Percentiles rank a stretch among this genome's conserved stretches.
Conservation (phyloP, 2,329 filamentous ascomycete species). For the Fusarium sp. region DNA sequence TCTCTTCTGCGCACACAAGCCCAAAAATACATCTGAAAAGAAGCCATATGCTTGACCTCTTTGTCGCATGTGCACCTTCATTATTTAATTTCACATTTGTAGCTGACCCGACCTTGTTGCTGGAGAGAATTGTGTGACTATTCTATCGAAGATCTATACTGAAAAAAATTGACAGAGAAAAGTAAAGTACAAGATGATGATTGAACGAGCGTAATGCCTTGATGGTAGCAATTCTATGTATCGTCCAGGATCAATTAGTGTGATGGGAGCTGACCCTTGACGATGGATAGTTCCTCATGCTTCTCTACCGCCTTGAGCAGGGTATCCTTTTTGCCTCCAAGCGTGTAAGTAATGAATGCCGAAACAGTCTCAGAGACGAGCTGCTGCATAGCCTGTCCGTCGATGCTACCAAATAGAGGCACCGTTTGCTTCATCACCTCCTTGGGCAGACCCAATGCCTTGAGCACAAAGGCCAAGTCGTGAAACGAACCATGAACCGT, state of each 20-base stretch:
- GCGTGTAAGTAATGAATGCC: conserved; percentile 41
- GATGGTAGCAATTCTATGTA: not conserved
- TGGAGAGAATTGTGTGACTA: no score
- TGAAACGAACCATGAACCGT: conserved; percentile 53
- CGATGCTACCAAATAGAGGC: conserved; percentile 25
- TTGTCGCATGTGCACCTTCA: no score
- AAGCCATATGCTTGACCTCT: no score
- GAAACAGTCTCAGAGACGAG: conserved; percentile 41
- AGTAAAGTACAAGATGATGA: not conserved
- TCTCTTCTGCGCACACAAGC: no score
- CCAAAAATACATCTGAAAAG: no score
- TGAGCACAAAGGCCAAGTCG: conserved; percentile 50
- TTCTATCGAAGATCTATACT: no score
- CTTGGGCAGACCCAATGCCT: conserved; percentile 40
- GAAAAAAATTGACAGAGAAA: no score
- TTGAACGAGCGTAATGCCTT: not conserved
- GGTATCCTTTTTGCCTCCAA: conserved; percentile 21
- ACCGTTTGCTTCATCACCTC: not conserved
- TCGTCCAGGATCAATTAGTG: not conserved
- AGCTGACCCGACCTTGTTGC: no score
- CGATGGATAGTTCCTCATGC: conserved; percentile 36
- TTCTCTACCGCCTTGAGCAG: conserved; percentile 21
- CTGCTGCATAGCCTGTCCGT: conserved; percentile 32
- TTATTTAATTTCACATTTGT: no score
- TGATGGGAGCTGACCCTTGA: conserved; percentile 31